Evolutionary conservation across 1,139 yeast species (phyloP).

Genomic region (Eremothecium sinecaudum): DNA sequence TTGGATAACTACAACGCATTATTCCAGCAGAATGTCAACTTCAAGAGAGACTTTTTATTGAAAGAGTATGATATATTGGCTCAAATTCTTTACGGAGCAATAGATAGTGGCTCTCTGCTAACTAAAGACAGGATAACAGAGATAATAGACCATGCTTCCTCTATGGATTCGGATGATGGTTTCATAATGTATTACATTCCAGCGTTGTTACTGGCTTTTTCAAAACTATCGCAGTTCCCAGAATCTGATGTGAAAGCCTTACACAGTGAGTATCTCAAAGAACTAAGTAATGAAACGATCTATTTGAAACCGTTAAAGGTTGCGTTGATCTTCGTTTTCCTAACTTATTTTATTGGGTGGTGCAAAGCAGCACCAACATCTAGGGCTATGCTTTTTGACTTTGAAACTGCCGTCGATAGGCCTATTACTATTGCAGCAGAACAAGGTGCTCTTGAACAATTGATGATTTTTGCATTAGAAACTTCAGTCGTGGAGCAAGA

Average conservation of each 20-base stretch:
- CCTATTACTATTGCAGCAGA: conserved; percentile 47
- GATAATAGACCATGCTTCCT: conserved; percentile 36
- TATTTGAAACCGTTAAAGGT: conserved; percentile 50
- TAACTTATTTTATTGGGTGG: conserved; percentile 61
- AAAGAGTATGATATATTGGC: conserved; percentile 66
- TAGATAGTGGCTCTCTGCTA: conserved; percentile 33
- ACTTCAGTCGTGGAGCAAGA: conserved; percentile 37
- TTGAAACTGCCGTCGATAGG: conserved; percentile 38
- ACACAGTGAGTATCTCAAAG: conserved; percentile 30
- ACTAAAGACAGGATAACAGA: conserved; percentile 35
- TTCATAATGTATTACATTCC: conserved; percentile 61
- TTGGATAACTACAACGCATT: conserved; percentile 41
- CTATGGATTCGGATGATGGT: conserved; percentile 49
- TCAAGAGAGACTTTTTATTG: conserved; percentile 53
- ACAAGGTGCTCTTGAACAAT: conserved; percentile 71
- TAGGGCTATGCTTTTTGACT: conserved; percentile 37
- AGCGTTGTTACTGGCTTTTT: conserved; percentile 40
- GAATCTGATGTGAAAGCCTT: conserved; percentile 33
- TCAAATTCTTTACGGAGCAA: conserved; percentile 48
- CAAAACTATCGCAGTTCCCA: conserved; percentile 28
- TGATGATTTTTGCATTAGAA: conserved; percentile 64
- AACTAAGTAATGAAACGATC: conserved; percentile 33
- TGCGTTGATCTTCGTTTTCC: conserved; percentile 49
- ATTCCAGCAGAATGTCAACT: conserved; percentile 47
- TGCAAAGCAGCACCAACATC: conserved; percentile 42